These are phyloP conservation scores for Ceratobasidium sp. DNA, from an alignment of 1,284 basidiomycete species.

Conservation along the genomic window DNA sequence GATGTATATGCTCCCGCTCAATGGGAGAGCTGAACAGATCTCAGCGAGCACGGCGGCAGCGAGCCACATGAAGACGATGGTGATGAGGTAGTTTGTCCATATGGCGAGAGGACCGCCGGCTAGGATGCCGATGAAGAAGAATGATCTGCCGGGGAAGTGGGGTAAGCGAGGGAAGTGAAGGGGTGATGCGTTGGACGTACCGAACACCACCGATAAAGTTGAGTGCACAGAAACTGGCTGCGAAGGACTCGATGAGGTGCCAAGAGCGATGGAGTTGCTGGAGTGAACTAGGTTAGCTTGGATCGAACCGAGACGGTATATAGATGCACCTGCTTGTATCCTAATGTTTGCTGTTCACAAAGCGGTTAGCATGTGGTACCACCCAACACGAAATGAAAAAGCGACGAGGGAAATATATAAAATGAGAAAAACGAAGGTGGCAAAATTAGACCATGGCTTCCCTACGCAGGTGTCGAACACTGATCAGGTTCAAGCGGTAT, in stretches of 20 bases:
- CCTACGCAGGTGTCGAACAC: conserved; percentile 93
- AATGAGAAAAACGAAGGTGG: conserved; percentile 53
- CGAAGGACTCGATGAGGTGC: conserved; percentile 84
- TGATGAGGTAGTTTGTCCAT: conserved; percentile 69
- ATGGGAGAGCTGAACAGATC: conserved; percentile 84
- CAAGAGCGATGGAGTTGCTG: conserved; percentile 87
- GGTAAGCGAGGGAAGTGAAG: background rate
- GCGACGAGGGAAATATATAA: conserved; percentile 30
- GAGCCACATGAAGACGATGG: conserved; percentile 85
- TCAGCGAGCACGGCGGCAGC: conserved; percentile 88
- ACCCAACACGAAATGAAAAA: background rate
- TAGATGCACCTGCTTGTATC: conserved; percentile 78
- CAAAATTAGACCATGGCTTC: conserved; percentile 77
- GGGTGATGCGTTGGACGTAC: conserved; percentile 58
- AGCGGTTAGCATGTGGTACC: background rate
- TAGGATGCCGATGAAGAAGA: conserved; percentile 82
- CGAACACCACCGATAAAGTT: conserved; percentile 89
- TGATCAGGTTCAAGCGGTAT: conserved; percentile 96
- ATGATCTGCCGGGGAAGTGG: conserved; percentile 65
- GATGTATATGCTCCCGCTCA: conserved; percentile 90
- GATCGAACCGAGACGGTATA: background rate
- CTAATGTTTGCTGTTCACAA: conserved; percentile 71
- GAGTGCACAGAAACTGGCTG: conserved; percentile 84
- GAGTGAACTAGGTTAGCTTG: background rate
- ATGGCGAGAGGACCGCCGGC: conserved; percentile 88